Evolutionary conservation across 2,329 filamentous ascomycete genomes (phyloP).

Genomic region (Parafenestella ontariensis): DNA sequence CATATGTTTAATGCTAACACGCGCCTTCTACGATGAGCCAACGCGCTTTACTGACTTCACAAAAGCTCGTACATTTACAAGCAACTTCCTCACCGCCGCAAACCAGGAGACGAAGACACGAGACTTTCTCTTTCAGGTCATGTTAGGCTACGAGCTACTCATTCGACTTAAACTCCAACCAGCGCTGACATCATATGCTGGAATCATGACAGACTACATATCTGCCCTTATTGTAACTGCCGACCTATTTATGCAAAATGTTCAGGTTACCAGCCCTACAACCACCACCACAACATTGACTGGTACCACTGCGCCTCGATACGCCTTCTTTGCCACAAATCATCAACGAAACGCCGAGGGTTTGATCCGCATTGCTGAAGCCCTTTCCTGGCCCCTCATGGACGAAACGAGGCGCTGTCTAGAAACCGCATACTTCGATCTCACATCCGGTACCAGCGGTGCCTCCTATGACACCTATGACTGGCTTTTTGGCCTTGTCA

Average conservation of each 20-base stretch:
- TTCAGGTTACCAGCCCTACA: background rate
- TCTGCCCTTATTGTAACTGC: background rate
- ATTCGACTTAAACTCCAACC: background rate
- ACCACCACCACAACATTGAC: background rate
- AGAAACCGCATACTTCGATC: background rate
- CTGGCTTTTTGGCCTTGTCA: background rate
- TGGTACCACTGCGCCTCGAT: background rate
- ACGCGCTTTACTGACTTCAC: background rate
- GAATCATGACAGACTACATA: background rate
- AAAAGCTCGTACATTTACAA: background rate
- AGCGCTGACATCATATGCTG: background rate
- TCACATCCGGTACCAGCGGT: background rate
- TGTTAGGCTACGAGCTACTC: background rate
- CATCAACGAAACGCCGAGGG: background rate
- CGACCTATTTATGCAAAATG: background rate
- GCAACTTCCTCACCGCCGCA: background rate
- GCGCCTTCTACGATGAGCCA: conserved; percentile 1
- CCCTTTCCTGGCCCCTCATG: background rate
- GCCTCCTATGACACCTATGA: background rate
- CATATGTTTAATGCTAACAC: background rate
- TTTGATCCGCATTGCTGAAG: background rate
- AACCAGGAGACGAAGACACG: background rate
- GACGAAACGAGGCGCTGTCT: background rate
- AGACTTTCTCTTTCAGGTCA: background rate
- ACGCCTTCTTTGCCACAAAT: background rate